phyloP scores from a whole-genome alignment of 768 basidiomycete genomes.

The Suillus clintonianus region DNA sequence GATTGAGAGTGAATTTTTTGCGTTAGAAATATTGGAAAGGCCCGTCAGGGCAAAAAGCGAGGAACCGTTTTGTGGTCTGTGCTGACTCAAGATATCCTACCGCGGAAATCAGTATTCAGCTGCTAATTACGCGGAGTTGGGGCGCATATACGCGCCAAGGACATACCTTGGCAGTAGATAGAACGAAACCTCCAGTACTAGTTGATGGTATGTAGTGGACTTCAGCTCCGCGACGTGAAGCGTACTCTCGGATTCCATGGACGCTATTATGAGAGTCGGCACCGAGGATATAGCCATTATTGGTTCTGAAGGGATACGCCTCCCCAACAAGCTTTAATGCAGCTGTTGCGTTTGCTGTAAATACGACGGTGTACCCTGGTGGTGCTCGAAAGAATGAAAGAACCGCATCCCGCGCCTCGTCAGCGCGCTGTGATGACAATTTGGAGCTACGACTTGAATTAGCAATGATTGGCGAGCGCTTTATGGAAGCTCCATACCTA shows the following conservation, averaged over 20 bases:
- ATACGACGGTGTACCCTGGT: conserved; percentile 76
- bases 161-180: conserved; percentile 58
- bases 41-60: conserved; percentile 76
- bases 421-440: conserved; percentile 63
- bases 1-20: conserved; percentile 68
- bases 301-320: conserved; percentile 66
- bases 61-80: conserved; percentile 49
- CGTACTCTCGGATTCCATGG: conserved; percentile 79
- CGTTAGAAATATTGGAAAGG: conserved; percentile 81
- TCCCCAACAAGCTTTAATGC: conserved; percentile 85
- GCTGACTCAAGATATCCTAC: conserved; percentile 56
- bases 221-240: conserved; percentile 51
- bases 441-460: conserved; percentile 53
- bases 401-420: conserved; percentile 71
- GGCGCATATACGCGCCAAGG: conserved; percentile 19
- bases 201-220: conserved; percentile 69
- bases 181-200: conserved; percentile 63
- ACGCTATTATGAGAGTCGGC: conserved; percentile 85
- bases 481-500: conserved; percentile 47
- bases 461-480: neutral
- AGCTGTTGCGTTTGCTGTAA: conserved; percentile 78
- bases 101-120: conserved; percentile 2
- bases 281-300: conserved; percentile 66
- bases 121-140: neutral
- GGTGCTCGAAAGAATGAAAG: conserved; percentile 79